phyloP scores from a whole-genome alignment of 768 basidiomycete species.

The Suillus occidentalis region DNA sequence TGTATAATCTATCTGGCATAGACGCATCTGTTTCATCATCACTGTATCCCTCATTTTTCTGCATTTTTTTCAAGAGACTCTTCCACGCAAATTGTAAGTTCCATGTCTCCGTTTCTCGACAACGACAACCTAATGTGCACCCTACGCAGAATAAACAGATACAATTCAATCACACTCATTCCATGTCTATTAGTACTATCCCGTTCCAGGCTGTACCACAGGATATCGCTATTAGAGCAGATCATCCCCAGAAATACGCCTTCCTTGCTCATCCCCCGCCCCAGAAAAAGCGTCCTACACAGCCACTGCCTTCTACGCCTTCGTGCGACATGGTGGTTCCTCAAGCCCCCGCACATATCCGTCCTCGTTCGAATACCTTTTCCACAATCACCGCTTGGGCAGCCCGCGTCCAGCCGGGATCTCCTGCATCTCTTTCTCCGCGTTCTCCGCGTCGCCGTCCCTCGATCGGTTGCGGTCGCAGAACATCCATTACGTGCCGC shows the following conservation, averaged over 20 bases:
- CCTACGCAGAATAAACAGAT: slow-evolving; percentile 11
- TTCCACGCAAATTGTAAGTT: slow-evolving; percentile 5
- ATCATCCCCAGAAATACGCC: slow-evolving; percentile 32
- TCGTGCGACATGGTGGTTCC: slow-evolving; percentile 7
- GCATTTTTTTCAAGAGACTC: background rate
- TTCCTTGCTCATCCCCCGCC: slow-evolving; percentile 43
- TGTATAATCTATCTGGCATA: background rate
- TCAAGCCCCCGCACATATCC: slow-evolving; percentile 18
- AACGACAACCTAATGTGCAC: slow-evolving; percentile 4
- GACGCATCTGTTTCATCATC: background rate
- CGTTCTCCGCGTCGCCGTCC: slow-evolving; percentile 39
- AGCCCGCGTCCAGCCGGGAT: slow-evolving; percentile 65
- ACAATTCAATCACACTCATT: slow-evolving; percentile 8
- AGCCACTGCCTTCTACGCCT: slow-evolving; percentile 29
- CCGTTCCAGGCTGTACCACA: slow-evolving; percentile 13
- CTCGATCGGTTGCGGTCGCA: slow-evolving; percentile 30
- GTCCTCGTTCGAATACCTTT: slow-evolving; percentile 44
- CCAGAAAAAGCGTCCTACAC: slow-evolving; percentile 35
- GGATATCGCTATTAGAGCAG: slow-evolving; percentile 16
- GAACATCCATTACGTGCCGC: slow-evolving; percentile 39
- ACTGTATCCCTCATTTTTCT: slow-evolving; percentile 9
- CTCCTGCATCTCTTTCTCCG: slow-evolving; percentile 49
- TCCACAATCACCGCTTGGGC: slow-evolving; percentile 62
- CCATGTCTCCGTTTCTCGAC: background rate
- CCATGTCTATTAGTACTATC: slow-evolving; percentile 8